These are phyloP conservation scores for Dipteronia dyeriana DNA, from an alignment of 345 rosid genomes.

Conservation along the genomic window DNA sequence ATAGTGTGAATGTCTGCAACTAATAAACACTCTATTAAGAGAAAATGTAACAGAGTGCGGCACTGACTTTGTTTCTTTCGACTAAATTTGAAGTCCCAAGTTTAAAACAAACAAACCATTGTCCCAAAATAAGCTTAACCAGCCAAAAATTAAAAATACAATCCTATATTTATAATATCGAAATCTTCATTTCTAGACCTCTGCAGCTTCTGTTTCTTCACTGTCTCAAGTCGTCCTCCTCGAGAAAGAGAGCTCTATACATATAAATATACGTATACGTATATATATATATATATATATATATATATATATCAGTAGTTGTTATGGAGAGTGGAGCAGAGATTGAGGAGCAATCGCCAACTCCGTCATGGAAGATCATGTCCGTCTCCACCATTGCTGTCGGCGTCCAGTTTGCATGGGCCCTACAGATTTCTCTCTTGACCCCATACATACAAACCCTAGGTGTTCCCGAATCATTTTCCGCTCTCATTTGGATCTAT, in stretches of 20 bases:
- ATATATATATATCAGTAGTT: neutral
- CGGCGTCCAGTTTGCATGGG: conserved; percentile 93
- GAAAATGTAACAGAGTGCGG: too few species aligned
- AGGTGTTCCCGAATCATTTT: conserved; percentile 80
- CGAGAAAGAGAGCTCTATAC: neutral
- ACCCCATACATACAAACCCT: conserved; percentile 85
- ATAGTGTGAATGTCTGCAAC: too few species aligned
- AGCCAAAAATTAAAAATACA: too few species aligned
- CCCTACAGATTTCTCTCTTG: conserved; percentile 75
- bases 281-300: too few species aligned
- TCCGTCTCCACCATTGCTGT: conserved; percentile 77
- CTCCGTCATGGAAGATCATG: conserved; percentile 45
- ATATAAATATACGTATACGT: too few species aligned
- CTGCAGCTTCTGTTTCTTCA: neutral
- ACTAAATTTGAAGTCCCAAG: too few species aligned
- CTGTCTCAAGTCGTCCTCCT: neutral
- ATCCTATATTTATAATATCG: too few species aligned
- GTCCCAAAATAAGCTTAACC: too few species aligned
- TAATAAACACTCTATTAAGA: too few species aligned
- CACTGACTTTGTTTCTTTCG: too few species aligned
- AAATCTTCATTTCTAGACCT: neutral
- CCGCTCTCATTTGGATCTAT: conserved; percentile 83
- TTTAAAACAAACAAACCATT: too few species aligned
- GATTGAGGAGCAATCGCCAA: neutral
- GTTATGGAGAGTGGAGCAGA: neutral